phyloP scores from a whole-genome alignment of 495 filamentous ascomycete species.

The Aspergillus bridgeri region DNA sequence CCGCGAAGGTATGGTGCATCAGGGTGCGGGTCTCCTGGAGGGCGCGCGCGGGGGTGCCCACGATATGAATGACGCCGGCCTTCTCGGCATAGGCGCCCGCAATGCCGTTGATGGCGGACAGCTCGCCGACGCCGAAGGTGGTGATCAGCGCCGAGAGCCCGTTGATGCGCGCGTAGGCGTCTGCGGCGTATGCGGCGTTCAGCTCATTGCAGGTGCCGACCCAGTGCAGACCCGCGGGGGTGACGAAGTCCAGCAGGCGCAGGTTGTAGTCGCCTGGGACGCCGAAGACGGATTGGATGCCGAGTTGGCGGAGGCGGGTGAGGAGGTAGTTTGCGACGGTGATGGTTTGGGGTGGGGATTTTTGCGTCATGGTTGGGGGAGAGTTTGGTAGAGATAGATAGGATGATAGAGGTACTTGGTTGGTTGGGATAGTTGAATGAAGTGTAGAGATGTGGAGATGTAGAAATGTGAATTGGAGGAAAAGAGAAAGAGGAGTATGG shows the following conservation, averaged over 20 bases:
- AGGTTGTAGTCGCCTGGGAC: constrained; percentile 78
- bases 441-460: too few species aligned
- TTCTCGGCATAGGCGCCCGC: constrained; percentile 72
- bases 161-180: constrained; percentile 74
- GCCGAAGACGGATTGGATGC: constrained; percentile 64
- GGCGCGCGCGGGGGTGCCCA: constrained; percentile 50
- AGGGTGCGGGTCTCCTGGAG: constrained; percentile 28
- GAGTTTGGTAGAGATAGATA: background rate
- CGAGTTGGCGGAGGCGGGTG: constrained; percentile 63
- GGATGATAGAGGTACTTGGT: background rate
- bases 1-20: constrained; percentile 45
- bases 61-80: constrained; percentile 77
- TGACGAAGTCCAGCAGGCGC: constrained; percentile 62
- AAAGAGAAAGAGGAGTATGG: too few species aligned
- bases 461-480: too few species aligned
- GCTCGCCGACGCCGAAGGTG: constrained; percentile 77
- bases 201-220: constrained; percentile 79
- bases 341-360: constrained; percentile 12
- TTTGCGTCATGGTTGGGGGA: constrained; percentile 2
- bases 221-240: constrained; percentile 63
- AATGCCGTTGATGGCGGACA: constrained; percentile 70
- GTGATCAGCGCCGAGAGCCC: constrained; percentile 71
- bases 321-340: constrained; percentile 61
- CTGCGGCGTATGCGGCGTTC: constrained; percentile 80
- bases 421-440: too few species aligned